Evolutionary conservation across 208 protist species (phyloP).

Genomic region (Wallacemonas sp.): DNA sequence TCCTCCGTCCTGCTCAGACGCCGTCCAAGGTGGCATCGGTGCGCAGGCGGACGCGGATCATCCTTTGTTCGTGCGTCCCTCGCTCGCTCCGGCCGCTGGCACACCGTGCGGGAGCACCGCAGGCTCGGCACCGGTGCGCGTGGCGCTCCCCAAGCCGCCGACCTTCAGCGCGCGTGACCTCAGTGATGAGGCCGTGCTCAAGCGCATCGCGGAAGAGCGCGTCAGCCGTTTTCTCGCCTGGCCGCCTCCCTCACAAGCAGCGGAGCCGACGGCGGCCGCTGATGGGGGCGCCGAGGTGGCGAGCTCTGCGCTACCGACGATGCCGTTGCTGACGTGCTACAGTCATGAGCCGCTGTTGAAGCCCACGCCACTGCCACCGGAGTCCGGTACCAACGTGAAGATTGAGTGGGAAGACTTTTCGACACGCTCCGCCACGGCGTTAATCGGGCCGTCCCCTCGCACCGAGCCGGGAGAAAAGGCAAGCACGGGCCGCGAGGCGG

Average conservation of each 20-base stretch:
- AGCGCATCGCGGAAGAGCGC: slow-evolving; percentile 32
- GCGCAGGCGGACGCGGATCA: background rate
- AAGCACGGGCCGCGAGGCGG: background rate
- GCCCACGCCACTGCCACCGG: slow-evolving; percentile 48
- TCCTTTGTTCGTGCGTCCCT: slow-evolving; percentile 11
- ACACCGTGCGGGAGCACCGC: background rate
- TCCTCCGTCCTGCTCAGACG: background rate
- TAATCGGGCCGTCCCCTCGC: slow-evolving; percentile 10
- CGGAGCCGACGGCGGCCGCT: background rate
- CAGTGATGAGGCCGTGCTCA: slow-evolving; percentile 33
- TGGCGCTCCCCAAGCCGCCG: slow-evolving; percentile 15
- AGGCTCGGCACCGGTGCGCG: background rate
- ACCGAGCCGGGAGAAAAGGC: background rate
- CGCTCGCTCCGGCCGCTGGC: background rate
- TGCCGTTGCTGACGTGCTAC: slow-evolving; percentile 14
- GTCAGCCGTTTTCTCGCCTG: slow-evolving; percentile 27
- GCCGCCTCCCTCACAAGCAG: slow-evolving; percentile 7
- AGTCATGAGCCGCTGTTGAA: slow-evolving; percentile 30
- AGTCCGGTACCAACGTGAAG: slow-evolving; percentile 19
- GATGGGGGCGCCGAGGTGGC: background rate
- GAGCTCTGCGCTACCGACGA: background rate
- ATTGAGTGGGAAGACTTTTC: slow-evolving; percentile 51
- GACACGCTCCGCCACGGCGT: slow-evolving; percentile 20
- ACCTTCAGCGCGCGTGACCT: slow-evolving; percentile 23
- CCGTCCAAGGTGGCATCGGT: too few relatives aligned